Base-by-base conservation (phyloP, 2,329 filamentous ascomycete species). In the Verticillium zaregamsianum region DNA sequence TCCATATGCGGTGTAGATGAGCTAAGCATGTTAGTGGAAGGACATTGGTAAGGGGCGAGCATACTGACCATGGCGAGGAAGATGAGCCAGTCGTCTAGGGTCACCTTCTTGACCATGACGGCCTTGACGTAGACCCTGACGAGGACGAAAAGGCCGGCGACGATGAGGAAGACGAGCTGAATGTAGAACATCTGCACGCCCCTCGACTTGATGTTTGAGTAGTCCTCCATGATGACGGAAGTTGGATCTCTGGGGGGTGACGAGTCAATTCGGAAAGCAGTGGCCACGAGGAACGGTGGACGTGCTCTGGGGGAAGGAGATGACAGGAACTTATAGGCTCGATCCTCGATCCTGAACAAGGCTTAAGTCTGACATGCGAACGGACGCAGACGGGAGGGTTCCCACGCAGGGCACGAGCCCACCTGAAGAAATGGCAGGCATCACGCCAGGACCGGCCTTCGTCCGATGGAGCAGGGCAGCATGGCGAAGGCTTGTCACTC, bases 51-150 rank as follows among this genome's bases (percentile, higher is more conserved):
- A 23, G 17, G 8, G 20, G 20, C n/a, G 20, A 52, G 45, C 23
- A 17, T 52, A 67, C 71, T 62, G 69, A 84, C 81, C 70, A 81
- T 70, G 3, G 79, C 78, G 32, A 72, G 57, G 25, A 82, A 70
- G 67, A 82, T 81, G 55, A 82, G 68, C 64, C 74, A 79, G 72
- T 85, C 82, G 57, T 84, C 82, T 3, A 74, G 39, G 0, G 76
- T 73, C 37, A 80, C 68, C 33, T 73, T 76, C 58, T 77, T 79
- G 45, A 80, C 71, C 25, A 83, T 68, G 32, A 74, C 70, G 1
- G 74, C 58, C 61, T 80, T 79, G 55, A 81, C 79, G 66, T 79
- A 81, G 9, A 74, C 75, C 17, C 81, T 76, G 40, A 82, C 65
- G 40, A 75, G 63, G 59, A 79, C 71, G 12, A 76, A 70, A 20